Base-by-base conservation (phyloP, 306 rosid species). In the Trichosanthes cucumerina region DNA sequence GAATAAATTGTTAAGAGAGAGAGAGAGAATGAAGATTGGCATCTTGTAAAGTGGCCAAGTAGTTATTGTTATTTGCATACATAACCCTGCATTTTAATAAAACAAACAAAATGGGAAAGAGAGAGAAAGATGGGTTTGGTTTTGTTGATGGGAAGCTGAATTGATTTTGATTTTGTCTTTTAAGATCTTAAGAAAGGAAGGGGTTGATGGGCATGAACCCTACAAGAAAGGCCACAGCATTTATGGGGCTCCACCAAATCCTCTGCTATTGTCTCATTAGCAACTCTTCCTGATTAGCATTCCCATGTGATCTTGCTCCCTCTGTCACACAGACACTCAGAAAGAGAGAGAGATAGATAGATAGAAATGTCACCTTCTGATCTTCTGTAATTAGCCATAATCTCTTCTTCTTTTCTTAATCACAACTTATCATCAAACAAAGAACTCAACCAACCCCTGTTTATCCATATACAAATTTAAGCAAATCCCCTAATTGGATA, bases 251-350 rank as follows among this genome's bases (percentile, higher is more conserved):
- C 80, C 74, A 86, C 89, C 86, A 81, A 82, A 95, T 95, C 96
- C 93, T 90, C 97, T 86, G 84, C 88, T 89, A 86, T 91, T 96
- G 98, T 91, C 97, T 92, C 97, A 91, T 93, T 88, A 85, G 88
- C 90, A 79, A 90, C 90, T 84, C 92, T 91, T 86, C 93, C 88
- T 88, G 71, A 91, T 90, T 86, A 90, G 76, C 70, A 84, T 83
- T 91, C 93, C 98, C 98, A 95, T 95, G 98, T 95, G 98, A 91
- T 85, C 84, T 77, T 96, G 99, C 97, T 86, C 83, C 98, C 85
- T 79, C 31, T 77, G 43, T 60, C 68, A 19, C 79, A 19, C 70
- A 24, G 15, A 13, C 77, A 46, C 57, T n/a, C 18, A 23, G 13
- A 31, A 13, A 46, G 24, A 72, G 34, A 72, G 54, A 31, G 1